phyloP scores from a whole-genome alignment of 306 rosid genomes.

The Citrullus amarus region DNA sequence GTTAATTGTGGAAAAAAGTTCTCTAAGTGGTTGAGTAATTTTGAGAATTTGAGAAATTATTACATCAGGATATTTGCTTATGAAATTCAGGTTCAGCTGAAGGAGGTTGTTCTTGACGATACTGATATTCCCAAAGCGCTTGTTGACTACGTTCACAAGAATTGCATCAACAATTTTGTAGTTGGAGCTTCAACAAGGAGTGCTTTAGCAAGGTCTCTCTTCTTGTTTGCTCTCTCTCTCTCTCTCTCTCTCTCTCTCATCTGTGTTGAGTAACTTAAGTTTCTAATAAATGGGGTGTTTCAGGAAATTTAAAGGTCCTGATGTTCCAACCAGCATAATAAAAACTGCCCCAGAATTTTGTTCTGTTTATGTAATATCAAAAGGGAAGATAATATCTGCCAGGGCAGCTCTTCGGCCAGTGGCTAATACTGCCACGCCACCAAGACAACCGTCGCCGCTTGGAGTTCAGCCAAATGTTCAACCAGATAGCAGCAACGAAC shows the following conservation, averaged over 20 bases:
- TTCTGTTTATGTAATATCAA: constrained; percentile 65
- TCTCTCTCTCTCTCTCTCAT: not conserved
- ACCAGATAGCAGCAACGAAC: constrained; percentile 17
- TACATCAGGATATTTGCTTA: constrained; percentile 5
- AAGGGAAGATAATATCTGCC: constrained; percentile 58
- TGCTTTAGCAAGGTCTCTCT: constrained; percentile 46
- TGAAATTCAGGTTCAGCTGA: constrained; percentile 36
- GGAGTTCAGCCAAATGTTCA: constrained; percentile 17
- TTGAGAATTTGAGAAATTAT: not conserved
- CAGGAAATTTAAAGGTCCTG: constrained; percentile 56
- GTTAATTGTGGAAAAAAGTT: not conserved
- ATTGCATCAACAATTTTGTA: constrained; percentile 45
- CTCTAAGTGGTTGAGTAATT: not conserved
- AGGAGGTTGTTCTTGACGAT: constrained; percentile 59
- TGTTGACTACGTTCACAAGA: constrained; percentile 29
- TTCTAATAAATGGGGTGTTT: constrained; percentile 7
- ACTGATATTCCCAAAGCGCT: constrained; percentile 51
- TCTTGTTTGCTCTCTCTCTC: not conserved
- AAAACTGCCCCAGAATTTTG: constrained; percentile 69
- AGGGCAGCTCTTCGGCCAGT: constrained; percentile 51
- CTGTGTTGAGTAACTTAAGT: not conserved
- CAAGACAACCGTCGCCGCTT: constrained; percentile 24
- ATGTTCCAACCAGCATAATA: constrained; percentile 36
- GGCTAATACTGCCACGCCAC: constrained; percentile 26
- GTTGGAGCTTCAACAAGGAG: constrained; percentile 59